Evolutionary conservation across 805 yeast species (phyloP), one percentile per base, ranked within the genome.

Genomic region (Cyberlindnera euphorbiiphila): DNA sequence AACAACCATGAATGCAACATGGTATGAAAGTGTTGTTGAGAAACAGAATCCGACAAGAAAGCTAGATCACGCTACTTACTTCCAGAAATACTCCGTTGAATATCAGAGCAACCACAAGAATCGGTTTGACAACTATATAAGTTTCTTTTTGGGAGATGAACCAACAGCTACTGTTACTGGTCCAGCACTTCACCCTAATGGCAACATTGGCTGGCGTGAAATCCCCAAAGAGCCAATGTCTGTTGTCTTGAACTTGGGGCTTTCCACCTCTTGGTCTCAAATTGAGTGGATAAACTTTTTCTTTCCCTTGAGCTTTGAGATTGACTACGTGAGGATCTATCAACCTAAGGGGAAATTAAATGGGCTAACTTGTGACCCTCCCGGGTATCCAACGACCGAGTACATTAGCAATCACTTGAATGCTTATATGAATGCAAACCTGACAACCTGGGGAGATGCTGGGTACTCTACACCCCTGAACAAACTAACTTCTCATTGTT

Each of bases 161-260:
- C 72, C 76, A 17, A 70, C 76, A 1, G 59, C 68, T 22, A 71
- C 75, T 1, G 49, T 70, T 15, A 57, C 63, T 40, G 59, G 72
- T 1, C 50, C 58, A 19, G 68, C 74, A 1, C 57, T 71, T 40
- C 67, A 65, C 31, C 76, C 77, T 15, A 63, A 69, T 51, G 78
- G 78, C 26, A 71, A 72, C 45, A 49, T 72, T 36, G 72, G 66
- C n/a, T 66, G 68, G 69, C 64, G 78, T 48, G 53, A 61, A 28
- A 51, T 72, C 8, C 58, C 73, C 5, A 68, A 66, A 47, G 78
- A 72, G 44, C 78, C 78, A 36, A 71, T 72, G 76, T 54, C 72
- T 4, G 53, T 72, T 14, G 52, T 72, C 36, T 48, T 72, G 60
- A 72, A 72, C 47, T 54, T 72, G 49, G 78, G 77, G 54, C 47